Evolutionary conservation across 2,329 filamentous ascomycete genomes (phyloP).

Genomic region (Aspergillus transmontanensis): DNA sequence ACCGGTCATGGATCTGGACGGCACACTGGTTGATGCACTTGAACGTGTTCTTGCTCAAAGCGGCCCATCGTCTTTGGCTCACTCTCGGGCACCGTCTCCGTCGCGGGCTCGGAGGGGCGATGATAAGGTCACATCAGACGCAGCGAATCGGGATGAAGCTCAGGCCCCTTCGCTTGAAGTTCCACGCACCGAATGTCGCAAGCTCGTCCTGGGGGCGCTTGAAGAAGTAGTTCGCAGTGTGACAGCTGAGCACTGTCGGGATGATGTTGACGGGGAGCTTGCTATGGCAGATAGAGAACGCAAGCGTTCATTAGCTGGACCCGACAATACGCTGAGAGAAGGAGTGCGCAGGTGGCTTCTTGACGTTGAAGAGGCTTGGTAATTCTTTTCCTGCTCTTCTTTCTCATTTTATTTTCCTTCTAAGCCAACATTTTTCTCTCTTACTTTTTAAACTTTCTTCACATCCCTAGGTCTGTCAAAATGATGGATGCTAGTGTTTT

Average conservation of each 20-base stretch:
- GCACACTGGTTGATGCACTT: slow-evolving; percentile 59
- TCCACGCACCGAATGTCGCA: slow-evolving; percentile 55
- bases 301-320: slow-evolving; percentile 33
- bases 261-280: slow-evolving; percentile 38
- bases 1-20: slow-evolving; percentile 59
- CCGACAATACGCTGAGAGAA: slow-evolving; percentile 58
- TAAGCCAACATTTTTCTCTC: not conserved
- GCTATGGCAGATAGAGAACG: slow-evolving; percentile 36
- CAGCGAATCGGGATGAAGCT: slow-evolving; percentile 29
- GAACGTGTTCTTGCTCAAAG: slow-evolving; percentile 56
- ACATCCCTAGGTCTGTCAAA: not conserved
- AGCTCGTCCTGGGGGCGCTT: slow-evolving; percentile 58
- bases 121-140: slow-evolving; percentile 26
- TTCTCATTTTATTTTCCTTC: not conserved
- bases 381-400: slow-evolving; percentile 9
- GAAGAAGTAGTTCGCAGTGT: slow-evolving; percentile 60
- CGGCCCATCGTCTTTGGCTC: slow-evolving; percentile 43
- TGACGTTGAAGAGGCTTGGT: slow-evolving; percentile 51
- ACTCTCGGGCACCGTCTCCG: slow-evolving; percentile 45
- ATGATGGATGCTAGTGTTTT: not conserved
- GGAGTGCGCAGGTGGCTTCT: slow-evolving; percentile 60
- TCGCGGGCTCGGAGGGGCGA: slow-evolving; percentile 39
- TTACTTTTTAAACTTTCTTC: not conserved
- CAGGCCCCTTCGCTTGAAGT: slow-evolving; percentile 46
- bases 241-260: slow-evolving; percentile 50